Conservation (phyloP, 768 basidiomycete genomes). For the Lactarius sanguifluus region DNA sequence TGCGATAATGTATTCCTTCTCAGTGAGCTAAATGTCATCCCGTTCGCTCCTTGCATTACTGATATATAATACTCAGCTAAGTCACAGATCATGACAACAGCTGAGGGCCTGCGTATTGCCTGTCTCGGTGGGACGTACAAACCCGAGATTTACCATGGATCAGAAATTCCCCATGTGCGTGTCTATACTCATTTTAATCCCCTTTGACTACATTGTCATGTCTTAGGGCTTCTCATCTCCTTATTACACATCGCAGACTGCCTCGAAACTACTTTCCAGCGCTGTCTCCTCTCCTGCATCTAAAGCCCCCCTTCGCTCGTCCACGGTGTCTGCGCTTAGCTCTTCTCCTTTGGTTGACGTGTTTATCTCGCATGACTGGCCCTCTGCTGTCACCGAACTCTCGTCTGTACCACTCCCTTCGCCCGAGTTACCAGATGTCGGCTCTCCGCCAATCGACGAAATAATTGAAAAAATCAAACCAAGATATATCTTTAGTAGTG, state of each 20-base stretch:
- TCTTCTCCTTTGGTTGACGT: constrained; percentile 74
- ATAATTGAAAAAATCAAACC: constrained; percentile 67
- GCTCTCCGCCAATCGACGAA: constrained; percentile 63
- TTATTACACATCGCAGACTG: constrained; percentile 66
- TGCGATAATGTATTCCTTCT: constrained; percentile 82
- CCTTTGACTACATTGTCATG: constrained; percentile 37
- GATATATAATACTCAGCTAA: constrained; percentile 52
- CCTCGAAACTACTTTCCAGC: constrained; percentile 72
- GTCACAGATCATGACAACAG: constrained; percentile 76
- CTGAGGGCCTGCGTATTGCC: constrained; percentile 78
- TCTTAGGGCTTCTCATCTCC: constrained; percentile 72
- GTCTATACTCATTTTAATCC: constrained; percentile 47
- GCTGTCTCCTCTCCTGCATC: constrained; percentile 53
- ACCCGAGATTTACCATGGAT: constrained; percentile 52
- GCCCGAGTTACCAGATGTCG: constrained; percentile 45
- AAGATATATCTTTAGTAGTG: constrained; percentile 81
- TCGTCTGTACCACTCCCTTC: constrained; percentile 50
- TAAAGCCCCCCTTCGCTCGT: constrained; percentile 58
- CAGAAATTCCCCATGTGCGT: constrained; percentile 66
- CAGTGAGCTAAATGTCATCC: constrained; percentile 50
- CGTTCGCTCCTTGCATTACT: constrained; percentile 11
- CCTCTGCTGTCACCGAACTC: constrained; percentile 59
- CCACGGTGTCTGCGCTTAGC: constrained; percentile 60
- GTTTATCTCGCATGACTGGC: constrained; percentile 79
- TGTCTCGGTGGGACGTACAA: constrained; percentile 82